Percentiles rank a stretch among this genome's conserved stretches.
These are phyloP conservation scores for Nepenthes gracilis DNA, from an alignment of 148 eudicot species.

Conservation along the genomic window DNA sequence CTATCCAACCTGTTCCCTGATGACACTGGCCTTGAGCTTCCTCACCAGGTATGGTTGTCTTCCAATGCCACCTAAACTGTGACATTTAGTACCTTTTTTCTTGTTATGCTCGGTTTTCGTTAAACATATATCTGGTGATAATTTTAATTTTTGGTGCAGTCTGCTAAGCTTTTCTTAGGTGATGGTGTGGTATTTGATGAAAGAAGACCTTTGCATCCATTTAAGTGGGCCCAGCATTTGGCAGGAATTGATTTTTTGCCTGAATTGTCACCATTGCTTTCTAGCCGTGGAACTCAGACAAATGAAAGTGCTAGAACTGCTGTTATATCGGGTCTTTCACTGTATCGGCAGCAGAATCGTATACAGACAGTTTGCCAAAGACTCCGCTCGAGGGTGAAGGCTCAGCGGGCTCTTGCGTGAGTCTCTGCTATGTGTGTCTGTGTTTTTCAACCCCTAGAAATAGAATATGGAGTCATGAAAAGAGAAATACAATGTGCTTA, in stretches of 20 bases:
- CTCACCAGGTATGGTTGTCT: constrained; percentile 54
- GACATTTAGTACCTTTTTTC: neutral
- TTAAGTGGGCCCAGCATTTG: constrained; percentile 94
- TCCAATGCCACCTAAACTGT: neutral
- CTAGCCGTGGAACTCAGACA: constrained; percentile 26
- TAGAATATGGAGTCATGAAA: neutral
- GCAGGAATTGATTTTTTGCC: constrained; percentile 95
- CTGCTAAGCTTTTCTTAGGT: constrained; percentile 69
- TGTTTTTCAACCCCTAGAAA: constrained; percentile 11
- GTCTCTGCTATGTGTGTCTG: constrained; percentile 47
- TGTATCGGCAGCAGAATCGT: constrained; percentile 82
- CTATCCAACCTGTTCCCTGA: constrained; percentile 91
- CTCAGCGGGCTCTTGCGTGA: constrained; percentile 93
- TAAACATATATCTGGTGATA: neutral
- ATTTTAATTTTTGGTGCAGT: constrained; percentile 28
- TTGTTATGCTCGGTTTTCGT: neutral
- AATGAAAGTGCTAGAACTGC: constrained; percentile 37
- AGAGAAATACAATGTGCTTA: neutral
- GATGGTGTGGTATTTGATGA: constrained; percentile 55
- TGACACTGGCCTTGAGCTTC: constrained; percentile 85
- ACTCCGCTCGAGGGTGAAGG: constrained; percentile 78
- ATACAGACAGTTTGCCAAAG: constrained; percentile 79
- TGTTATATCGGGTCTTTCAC: constrained; percentile 66
- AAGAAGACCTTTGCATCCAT: constrained; percentile 59
- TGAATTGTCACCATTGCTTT: constrained; percentile 62